Evolutionary conservation across 2,329 filamentous ascomycete genomes (phyloP), one percentile per base, ranked within the genome.

Genomic region (Botrytis cinerea): DNA sequence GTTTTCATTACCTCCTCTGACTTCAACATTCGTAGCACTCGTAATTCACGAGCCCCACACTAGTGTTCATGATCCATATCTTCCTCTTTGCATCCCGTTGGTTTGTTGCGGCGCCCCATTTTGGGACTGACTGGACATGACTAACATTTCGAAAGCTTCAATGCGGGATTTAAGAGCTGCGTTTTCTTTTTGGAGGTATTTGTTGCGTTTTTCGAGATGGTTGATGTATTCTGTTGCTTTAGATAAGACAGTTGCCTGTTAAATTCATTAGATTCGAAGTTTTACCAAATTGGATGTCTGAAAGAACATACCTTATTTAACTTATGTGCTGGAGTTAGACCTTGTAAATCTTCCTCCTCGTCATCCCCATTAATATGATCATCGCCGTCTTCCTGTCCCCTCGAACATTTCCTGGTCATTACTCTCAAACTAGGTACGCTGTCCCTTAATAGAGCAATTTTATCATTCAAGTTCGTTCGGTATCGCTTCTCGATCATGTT

Each of bases 191-290:
- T 90, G 85, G 18, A 98, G 85, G 4, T 92, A 90, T 77, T 90
- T 92, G 79, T 97, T 97, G 32, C 94, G 90, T 83, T 96, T 96
- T 82, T 98, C 95, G 2, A 98, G 85, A 82, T 98, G 95, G 45
- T 91, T 89, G 77, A 98, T 98, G 79, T 98, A 98, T 81, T 98
- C 95, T 16, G 95, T 98, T 9, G 95, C 95, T 82, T 98, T 98
- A 77, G 93, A 94, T 69, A 98, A 84, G 62, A 98, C 88, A 0
- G 79, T 80, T 71, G 78, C 78, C 80, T 72, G 18, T 69, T 20
- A 28, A 48, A n/a, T 45, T 66, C 2, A 59, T 73, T 67, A 76
- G 43, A 72, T 69, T 28, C 25, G 10, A 18, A 32, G 32, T 32
- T 22, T 22, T 25, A 63, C 16, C 14, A 18, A 38, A 38, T 22